Percentiles rank a stretch among this genome's conserved stretches.
These are phyloP conservation scores for Parastagonospora avenae DNA, from an alignment of 2,329 filamentous ascomycete species.

Conservation along the genomic window DNA sequence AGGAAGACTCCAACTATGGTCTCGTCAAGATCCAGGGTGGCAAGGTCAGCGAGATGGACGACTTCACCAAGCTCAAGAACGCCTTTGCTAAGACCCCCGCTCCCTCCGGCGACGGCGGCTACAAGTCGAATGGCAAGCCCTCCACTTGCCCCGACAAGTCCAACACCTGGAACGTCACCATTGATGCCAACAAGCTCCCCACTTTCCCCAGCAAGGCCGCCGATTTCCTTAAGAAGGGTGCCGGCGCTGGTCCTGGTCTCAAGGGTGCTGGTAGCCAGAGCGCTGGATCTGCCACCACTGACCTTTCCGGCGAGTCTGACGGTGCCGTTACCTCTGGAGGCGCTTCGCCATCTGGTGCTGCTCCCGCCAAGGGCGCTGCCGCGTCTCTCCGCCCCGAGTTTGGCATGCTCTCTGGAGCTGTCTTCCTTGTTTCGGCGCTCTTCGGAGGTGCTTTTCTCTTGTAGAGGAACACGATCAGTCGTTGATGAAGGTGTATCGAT, in stretches of 20 bases:
- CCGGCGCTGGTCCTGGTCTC: conserved; percentile 63
- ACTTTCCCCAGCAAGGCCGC: conserved; percentile 61
- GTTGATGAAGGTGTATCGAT: background rate
- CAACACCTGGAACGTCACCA: conserved; percentile 61
- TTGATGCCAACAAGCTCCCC: conserved; percentile 56
- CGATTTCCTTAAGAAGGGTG: conserved; percentile 63
- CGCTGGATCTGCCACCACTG: conserved; percentile 53
- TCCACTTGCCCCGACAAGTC: conserved; percentile 61
- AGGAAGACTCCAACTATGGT: conserved; percentile 70
- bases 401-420: conserved; percentile 58
- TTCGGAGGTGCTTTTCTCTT: too few species aligned
- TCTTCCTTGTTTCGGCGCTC: conserved; percentile 39
- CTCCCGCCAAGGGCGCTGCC: conserved; percentile 49
- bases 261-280: conserved; percentile 61
- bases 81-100: conserved; percentile 57
- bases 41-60: conserved; percentile 62
- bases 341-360: conserved; percentile 24
- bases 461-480: conserved; percentile 9
- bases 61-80: conserved; percentile 65
- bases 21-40: conserved; percentile 69
- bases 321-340: conserved; percentile 52
- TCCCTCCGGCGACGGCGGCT: conserved; percentile 63
- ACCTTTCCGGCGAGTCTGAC: conserved; percentile 56
- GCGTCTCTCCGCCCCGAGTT: conserved; percentile 52
- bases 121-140: conserved; percentile 59